Percentiles rank a stretch among this genome's conserved stretches.
These are phyloP conservation scores for Cryoendolithus antarcticus DNA, from an alignment of 2,329 filamentous ascomycete genomes.

Conservation along the genomic window DNA sequence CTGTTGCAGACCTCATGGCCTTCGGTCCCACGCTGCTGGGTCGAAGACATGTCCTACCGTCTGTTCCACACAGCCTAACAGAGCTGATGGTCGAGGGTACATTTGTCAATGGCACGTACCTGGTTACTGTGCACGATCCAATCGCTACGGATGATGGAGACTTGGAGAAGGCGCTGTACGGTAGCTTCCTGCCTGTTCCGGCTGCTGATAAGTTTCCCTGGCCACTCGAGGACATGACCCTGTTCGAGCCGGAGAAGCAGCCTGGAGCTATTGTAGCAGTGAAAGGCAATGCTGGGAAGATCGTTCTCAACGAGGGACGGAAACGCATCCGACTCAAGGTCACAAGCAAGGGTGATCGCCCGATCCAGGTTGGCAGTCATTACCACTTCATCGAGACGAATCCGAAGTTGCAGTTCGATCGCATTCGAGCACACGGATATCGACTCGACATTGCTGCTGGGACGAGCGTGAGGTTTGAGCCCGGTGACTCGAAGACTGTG, in stretches of 20 bases:
- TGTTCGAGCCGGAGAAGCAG: conserved; percentile 52
- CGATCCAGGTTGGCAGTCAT: conserved; percentile 78
- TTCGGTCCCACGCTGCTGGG: conserved; percentile 87
- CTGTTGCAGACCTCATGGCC: conserved; percentile 87
- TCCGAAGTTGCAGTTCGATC: conserved; percentile 74
- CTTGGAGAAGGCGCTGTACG: conserved; percentile 75
- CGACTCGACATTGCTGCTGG: conserved; percentile 78
- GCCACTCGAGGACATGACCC: conserved; percentile 39
- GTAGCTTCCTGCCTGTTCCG: conserved; percentile 77
- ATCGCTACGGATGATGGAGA: conserved; percentile 78
- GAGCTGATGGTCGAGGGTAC: conserved; percentile 92
- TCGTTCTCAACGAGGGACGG: conserved; percentile 60
- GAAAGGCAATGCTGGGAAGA: conserved; percentile 40
- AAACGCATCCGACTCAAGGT: conserved; percentile 61
- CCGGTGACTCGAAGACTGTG: conserved; percentile 78
- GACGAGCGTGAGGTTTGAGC: conserved; percentile 82
- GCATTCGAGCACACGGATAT: conserved; percentile 64
- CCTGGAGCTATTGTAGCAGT: conserved; percentile 66
- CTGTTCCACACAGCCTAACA: conserved; percentile 63
- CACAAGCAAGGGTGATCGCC: conserved; percentile 72
- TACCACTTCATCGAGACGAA: conserved; percentile 92
- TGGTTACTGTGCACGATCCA: conserved; percentile 87
- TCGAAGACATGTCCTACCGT: conserved; percentile 77
- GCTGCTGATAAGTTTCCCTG: conserved; percentile 47
- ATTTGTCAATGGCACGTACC: conserved; percentile 78